Base-by-base conservation (phyloP, 768 basidiomycete species). In the Neoboletus magnificus region DNA sequence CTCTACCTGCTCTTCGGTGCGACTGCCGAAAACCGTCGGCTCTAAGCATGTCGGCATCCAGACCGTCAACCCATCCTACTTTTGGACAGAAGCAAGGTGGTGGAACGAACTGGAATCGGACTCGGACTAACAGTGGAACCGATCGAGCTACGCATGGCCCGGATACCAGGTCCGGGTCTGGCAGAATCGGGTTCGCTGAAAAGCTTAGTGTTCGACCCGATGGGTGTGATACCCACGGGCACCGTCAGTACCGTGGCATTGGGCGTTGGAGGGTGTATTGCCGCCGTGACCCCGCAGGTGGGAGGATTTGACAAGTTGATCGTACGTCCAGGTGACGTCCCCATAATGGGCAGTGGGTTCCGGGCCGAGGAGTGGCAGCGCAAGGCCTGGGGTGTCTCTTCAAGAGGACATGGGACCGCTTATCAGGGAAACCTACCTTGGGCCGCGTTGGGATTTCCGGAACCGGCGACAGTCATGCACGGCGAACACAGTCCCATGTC, bases 221-320 rank as follows among this genome's bases (percentile, higher is more conserved):
- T 88, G 10, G 86, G 88, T 66, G 69, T 79, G 58, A 73, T 83
- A 56, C 87, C 91, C 5, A 86, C 72, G 16, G 91, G 91, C 13
- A 93, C 91, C 0, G 90, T 93, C 9, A 91, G 91, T 22, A 91
- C 91, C 1, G 89, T 93, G 9, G 89, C 88, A 5, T 74, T 92
- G 30, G 91, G 92, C 64, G 61, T 77, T 6, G 74, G 82, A 23
- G 90, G 91, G 1, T 91, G 89, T 63, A 84, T 93, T 55, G 82
- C 84, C 1, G 71, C 77, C 2, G 73, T 85, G 18, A 93, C 1
- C 90, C 90, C 1, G 93, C 91, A 0, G 91, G 91, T 39, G 91
- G 91, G 2, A 76, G 75, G 44, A 93, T 89, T n/a, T 33, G 93
- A 93, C 71, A 93, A 92, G 67, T 77, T 91, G 12, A 85, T 84